phyloP scores from a whole-genome alignment of 2,329 filamentous ascomycete species.

The Exserohilum rostratum region DNA sequence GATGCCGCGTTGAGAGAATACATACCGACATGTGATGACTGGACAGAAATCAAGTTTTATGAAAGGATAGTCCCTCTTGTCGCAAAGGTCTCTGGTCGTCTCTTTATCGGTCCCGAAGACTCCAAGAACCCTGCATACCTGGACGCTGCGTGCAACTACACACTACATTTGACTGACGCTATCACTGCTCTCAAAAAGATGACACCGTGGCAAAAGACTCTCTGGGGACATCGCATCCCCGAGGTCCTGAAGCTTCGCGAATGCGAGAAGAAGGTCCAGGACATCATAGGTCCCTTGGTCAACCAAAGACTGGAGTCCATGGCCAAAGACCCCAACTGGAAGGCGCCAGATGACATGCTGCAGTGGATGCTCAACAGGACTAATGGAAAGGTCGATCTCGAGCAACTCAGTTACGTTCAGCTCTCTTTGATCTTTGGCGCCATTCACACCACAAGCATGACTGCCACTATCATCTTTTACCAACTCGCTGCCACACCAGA shows the following conservation, averaged over 20 bases:
- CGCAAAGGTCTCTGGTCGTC: constrained; percentile 41
- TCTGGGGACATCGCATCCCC: constrained; percentile 33
- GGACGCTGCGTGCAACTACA: constrained; percentile 38
- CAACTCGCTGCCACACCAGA: constrained; percentile 43
- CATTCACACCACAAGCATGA: constrained; percentile 41
- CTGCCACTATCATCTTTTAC: constrained; percentile 38
- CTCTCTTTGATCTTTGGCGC: constrained; percentile 39
- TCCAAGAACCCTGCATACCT: constrained; percentile 40
- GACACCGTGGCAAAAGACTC: constrained; percentile 32
- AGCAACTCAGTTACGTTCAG: constrained; percentile 19
- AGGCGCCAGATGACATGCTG: constrained; percentile 47
- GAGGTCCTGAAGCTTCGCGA: constrained; percentile 30
- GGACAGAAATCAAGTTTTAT: constrained; percentile 40
- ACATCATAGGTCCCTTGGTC: constrained; percentile 35
- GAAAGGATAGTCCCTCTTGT: constrained; percentile 38
- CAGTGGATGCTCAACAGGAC: constrained; percentile 45
- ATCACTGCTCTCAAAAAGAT: constrained; percentile 36
- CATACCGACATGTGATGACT: constrained; percentile 39
- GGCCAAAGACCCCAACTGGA: constrained; percentile 35
- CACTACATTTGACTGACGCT: constrained; percentile 38
- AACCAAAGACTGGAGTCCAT: constrained; percentile 28
- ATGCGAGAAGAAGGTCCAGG: constrained; percentile 18
- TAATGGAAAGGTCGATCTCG: constrained; percentile 10
- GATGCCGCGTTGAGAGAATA: constrained; percentile 34
- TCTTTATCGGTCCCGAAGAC: constrained; percentile 44